Conservation (phyloP, 805 yeast genomes). For the Candida ovalis region DNA sequence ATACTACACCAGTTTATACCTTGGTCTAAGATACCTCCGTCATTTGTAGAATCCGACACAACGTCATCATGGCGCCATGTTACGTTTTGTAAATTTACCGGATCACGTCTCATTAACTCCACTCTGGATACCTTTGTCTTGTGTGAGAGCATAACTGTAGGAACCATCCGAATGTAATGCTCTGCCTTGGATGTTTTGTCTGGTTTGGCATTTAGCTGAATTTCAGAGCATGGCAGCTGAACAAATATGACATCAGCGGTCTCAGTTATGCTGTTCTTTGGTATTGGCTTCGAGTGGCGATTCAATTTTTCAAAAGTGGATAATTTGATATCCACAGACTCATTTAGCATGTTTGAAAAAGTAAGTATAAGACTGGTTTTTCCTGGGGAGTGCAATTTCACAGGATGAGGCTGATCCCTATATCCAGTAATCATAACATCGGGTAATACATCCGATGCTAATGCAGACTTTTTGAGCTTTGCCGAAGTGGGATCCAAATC, state of each 20-base stretch:
- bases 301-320: constrained; percentile 14
- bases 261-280: neutral
- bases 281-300: neutral
- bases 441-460: constrained; percentile 24
- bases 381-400: neutral
- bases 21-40: constrained; percentile 14
- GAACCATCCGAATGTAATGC: constrained; percentile 20
- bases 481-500: constrained; percentile 18
- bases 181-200: constrained; percentile 9
- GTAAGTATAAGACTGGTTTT: constrained; percentile 5
- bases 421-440: constrained; percentile 10
- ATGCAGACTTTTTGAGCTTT: constrained; percentile 11
- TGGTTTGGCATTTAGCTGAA: constrained; percentile 15
- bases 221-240: constrained; percentile 19
- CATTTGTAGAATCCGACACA: constrained; percentile 4
- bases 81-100: constrained; percentile 4
- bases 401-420: constrained; percentile 2
- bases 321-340: constrained; percentile 8
- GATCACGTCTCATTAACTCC: constrained; percentile 28
- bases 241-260: neutral
- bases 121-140: constrained; percentile 27
- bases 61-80: constrained; percentile 4
- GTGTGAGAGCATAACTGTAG: constrained; percentile 28
- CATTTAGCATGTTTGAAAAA: constrained; percentile 13
- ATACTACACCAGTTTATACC: constrained; percentile 30